phyloP scores from a whole-genome alignment of 768 basidiomycete genomes.

The Lactarius sanguifluus region DNA sequence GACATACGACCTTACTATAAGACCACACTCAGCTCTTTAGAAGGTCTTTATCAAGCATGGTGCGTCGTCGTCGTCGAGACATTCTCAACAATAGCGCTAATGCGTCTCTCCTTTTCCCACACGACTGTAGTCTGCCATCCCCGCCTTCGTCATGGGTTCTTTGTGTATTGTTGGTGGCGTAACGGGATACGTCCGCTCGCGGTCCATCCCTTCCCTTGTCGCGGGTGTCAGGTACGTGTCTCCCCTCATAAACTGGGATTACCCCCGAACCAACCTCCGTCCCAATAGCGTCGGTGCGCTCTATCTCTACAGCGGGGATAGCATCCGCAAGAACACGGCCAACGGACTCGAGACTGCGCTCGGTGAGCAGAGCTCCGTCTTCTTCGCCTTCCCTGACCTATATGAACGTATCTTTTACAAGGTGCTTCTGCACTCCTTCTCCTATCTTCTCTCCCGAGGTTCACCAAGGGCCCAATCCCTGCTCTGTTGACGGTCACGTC shows the following conservation, averaged over 20 bases:
- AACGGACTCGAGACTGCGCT: conserved; percentile 80
- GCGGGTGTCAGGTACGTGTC: conserved; percentile 71
- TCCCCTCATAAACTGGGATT: not conserved
- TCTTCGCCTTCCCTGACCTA: not conserved
- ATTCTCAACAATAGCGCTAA: not conserved
- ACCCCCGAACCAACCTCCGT: conserved; percentile 9
- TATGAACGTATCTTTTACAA: conserved; percentile 31
- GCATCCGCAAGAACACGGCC: conserved; percentile 66
- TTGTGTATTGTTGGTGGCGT: conserved; percentile 77
- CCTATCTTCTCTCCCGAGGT: conserved; percentile 68
- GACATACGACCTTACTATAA: not conserved
- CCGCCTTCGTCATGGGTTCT: conserved; percentile 73
- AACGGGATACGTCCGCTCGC: conserved; percentile 67
- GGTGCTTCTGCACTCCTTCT: conserved; percentile 73
- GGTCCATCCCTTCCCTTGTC: conserved; percentile 78
- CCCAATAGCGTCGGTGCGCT: conserved; percentile 65
- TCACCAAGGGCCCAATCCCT: conserved; percentile 70
- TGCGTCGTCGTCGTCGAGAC: not conserved
- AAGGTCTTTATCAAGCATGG: not conserved
- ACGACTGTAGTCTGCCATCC: conserved; percentile 66
- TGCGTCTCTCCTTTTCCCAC: not conserved
- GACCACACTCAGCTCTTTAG: not conserved
- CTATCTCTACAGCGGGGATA: conserved; percentile 77
- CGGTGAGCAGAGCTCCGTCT: conserved; percentile 42
- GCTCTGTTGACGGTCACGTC: conserved; percentile 57